These are phyloP conservation scores for Collariella sp. DNA, from an alignment of 495 filamentous ascomycete species.

Conservation along the genomic window DNA sequence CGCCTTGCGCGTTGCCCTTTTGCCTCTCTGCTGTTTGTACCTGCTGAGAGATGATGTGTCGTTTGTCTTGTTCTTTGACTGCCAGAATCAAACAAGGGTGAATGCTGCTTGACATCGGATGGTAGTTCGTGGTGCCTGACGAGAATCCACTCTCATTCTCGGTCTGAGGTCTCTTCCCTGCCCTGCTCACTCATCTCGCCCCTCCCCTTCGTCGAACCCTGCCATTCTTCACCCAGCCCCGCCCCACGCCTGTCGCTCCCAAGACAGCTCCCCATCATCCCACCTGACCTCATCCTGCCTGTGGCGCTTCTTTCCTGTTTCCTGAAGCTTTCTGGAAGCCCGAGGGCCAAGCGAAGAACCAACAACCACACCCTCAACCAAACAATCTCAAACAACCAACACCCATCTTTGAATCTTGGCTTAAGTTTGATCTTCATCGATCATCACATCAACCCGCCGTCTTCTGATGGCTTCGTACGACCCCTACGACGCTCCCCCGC, in stretches of 20 bases:
- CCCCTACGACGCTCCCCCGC: slow-evolving; percentile 35
- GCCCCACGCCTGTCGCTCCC: not conserved
- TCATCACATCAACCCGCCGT: not conserved
- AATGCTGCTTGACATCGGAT: not conserved
- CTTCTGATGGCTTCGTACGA: slow-evolving; percentile 41
- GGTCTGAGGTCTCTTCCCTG: not conserved
- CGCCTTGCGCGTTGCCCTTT: no score
- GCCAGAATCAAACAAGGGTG: not conserved
- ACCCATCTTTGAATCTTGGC: not conserved
- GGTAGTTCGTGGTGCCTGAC: not conserved
- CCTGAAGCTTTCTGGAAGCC: not conserved
- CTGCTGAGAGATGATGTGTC: no score
- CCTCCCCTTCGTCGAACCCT: not conserved
- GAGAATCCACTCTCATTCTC: not conserved
- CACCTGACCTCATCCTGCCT: not conserved
- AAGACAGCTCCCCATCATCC: not conserved
- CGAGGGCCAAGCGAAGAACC: not conserved
- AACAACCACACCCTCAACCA: not conserved
- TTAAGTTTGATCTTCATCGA: not conserved
- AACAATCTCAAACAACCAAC: not conserved
- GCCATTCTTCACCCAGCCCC: slow-evolving; percentile 1
- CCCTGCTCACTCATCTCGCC: not conserved
- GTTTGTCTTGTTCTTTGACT: not conserved
- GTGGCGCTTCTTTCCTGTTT: not conserved
- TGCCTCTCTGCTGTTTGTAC: no score